Conservation (phyloP, 73 alveolate species). For the Stentor roeselii region DNA sequence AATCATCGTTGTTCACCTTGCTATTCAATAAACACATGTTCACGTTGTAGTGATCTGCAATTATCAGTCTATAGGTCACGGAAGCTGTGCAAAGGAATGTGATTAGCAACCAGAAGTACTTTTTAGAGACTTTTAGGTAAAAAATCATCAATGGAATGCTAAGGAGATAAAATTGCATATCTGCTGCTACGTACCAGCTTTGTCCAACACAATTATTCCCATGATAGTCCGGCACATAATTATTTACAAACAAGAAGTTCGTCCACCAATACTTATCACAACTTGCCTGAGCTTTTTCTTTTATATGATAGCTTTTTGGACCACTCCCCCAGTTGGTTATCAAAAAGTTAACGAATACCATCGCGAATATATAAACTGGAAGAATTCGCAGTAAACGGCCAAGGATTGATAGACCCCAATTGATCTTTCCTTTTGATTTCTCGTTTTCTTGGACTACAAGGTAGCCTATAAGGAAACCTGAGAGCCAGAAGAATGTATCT, state of each 20-base stretch:
- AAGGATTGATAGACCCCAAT: background rate
- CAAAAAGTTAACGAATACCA: background rate
- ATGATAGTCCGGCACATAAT: constrained; percentile 5
- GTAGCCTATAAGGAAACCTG: background rate
- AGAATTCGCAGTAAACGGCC: background rate
- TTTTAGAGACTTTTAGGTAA: background rate
- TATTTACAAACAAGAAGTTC: constrained; percentile 14
- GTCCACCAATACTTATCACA: constrained; percentile 25
- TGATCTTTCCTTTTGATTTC: background rate
- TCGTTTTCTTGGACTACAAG: background rate
- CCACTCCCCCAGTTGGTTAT: background rate
- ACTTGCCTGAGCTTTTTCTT: background rate
- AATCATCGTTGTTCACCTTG: background rate
- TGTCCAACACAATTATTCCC: constrained; percentile 36
- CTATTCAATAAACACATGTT: background rate
- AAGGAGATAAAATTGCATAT: constrained; percentile 40
- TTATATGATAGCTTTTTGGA: background rate
- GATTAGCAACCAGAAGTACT: background rate
- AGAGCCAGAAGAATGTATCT: constrained; percentile 20
- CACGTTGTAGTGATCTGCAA: background rate
- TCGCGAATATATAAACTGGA: background rate
- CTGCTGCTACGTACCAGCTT: constrained; percentile 48
- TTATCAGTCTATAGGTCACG: background rate
- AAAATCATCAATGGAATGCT: too few relatives aligned
- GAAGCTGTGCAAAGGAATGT: background rate